Base-by-base conservation (phyloP, 352 stramenopile genomes). In the Pythium apleroticum region DNA sequence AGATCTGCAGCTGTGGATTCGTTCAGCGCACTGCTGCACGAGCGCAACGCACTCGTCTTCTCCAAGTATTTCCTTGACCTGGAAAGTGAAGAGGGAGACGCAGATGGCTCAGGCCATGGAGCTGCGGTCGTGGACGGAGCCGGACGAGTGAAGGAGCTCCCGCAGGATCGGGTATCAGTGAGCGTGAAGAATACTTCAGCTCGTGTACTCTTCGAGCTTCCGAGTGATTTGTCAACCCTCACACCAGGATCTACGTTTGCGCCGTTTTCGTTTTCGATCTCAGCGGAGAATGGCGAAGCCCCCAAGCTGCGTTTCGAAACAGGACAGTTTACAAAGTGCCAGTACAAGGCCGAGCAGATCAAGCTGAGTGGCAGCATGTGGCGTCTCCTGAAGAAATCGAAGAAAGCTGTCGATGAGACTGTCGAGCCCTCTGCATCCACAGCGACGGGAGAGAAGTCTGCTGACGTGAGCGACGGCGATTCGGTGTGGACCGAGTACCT, bases 401-500 rank as follows among this genome's bases (percentile, higher is more conserved):
- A 78, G 31, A 68, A 78, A 30, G 67, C 72, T 3, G 28, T 69
- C 1, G 75, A 67, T 17, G 41, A 59, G 17, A 25, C 35, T 10
- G 43, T 35, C 20, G 28, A 52, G 7, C 43, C 15, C 17, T 20
- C 43, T 4, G 15, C 43, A 28, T 15, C 43, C 8, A 25, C 43
- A 15, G 10, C 39, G 17, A 24, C n/a, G 43, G 43, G 9, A 7
- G 20, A 20, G 2, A 14, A 50, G 43, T 50, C 43, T 14, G 20
- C 43, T 17, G 43, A 17, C 2, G 20, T n/a, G 1, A 52, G 12
- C 12, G 31, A 27, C 10, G 63, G 60, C 12, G 49, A 65, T 28
- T 72, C 69, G 11, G 58, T 87, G 49, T 88, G 81, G 73, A 68
- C 76, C 35, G 83, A 90, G n/a, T 93, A 93, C 39, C 53, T 88